phyloP scores from a whole-genome alignment of 352 stramenopile species.

The Pythium brachiatum region DNA sequence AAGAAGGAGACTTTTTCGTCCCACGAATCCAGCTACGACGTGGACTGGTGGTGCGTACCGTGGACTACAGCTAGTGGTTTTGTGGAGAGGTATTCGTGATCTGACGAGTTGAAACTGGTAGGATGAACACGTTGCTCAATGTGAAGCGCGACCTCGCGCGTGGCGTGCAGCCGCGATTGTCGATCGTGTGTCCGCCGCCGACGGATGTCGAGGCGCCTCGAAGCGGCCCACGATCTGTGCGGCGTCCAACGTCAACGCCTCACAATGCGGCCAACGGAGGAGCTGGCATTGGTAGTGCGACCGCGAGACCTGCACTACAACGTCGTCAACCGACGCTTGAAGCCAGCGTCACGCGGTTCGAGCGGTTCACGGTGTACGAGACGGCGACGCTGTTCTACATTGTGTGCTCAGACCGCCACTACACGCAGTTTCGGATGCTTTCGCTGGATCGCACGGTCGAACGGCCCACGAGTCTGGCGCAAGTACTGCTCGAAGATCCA shows the following conservation, averaged over 20 bases:
- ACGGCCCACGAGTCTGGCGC: constrained; percentile 40
- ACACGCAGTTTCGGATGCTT: constrained; percentile 76
- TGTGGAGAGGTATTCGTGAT: too few relatives aligned
- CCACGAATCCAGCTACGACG: constrained; percentile 79
- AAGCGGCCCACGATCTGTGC: constrained; percentile 20
- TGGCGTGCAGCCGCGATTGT: constrained; percentile 56
- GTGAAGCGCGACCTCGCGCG: constrained; percentile 75
- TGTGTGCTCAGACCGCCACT: constrained; percentile 84
- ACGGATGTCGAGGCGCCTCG: constrained; percentile 17
- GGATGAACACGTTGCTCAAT: constrained; percentile 76
- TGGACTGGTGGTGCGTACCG: constrained; percentile 79
- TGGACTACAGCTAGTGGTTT: too few relatives aligned
- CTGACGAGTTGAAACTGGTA: constrained; percentile 18
- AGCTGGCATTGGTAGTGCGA: constrained; percentile 2
- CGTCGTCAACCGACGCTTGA: constrained; percentile 66
- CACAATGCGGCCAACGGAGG: constrained; percentile 25
- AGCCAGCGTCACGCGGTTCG: constrained; percentile 62
- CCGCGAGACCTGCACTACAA: constrained; percentile 38
- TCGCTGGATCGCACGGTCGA: constrained; percentile 70
- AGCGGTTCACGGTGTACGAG: constrained; percentile 87
- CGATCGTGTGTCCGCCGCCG: constrained; percentile 55
- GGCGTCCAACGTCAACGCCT: constrained; percentile 31
- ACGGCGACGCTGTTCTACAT: constrained; percentile 67
- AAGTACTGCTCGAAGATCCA: constrained; percentile 69
- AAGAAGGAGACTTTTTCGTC: constrained; percentile 87